Evolutionary conservation across 768 basidiomycete species (phyloP).

Genomic region (Suillus clintonianus): DNA sequence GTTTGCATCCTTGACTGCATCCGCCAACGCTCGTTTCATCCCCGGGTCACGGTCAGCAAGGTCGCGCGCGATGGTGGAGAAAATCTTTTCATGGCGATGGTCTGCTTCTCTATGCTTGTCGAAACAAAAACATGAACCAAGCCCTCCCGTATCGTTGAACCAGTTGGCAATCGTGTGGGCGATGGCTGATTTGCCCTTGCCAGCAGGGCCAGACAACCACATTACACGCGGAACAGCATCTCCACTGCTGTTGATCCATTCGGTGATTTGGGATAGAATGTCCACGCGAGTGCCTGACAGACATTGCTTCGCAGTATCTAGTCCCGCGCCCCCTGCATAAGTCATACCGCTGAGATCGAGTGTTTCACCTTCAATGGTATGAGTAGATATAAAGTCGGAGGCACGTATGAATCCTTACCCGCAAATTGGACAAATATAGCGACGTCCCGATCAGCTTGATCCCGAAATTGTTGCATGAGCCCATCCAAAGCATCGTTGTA

Average conservation of each 20-base stretch:
- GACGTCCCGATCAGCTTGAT: not conserved
- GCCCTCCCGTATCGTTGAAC: too few species aligned
- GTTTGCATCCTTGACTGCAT: not conserved
- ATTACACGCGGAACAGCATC: not conserved
- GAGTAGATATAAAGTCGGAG: too few species aligned
- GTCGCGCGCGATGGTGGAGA: not conserved
- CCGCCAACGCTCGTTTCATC: not conserved
- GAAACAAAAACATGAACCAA: too few species aligned
- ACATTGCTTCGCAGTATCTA: constrained; percentile 3
- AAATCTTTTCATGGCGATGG: not conserved
- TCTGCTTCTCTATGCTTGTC: too few species aligned
- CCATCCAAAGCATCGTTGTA: not conserved
- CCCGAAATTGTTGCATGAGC: constrained; percentile 6
- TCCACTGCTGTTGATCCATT: constrained; percentile 10
- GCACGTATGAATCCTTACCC: not conserved
- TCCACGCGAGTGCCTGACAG: constrained; percentile 1
- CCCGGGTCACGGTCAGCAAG: constrained; percentile 1
- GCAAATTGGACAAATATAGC: not conserved
- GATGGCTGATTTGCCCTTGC: too few species aligned
- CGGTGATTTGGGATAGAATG: constrained; percentile 12
- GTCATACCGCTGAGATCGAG: not conserved
- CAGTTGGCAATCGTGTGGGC: too few species aligned
- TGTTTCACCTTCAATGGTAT: not conserved
- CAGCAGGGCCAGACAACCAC: not conserved
- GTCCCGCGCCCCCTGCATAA: not conserved